These are phyloP conservation scores for Coleophoma cylindrospora DNA, from an alignment of 2,329 filamentous ascomycete species.

Conservation along the genomic window DNA sequence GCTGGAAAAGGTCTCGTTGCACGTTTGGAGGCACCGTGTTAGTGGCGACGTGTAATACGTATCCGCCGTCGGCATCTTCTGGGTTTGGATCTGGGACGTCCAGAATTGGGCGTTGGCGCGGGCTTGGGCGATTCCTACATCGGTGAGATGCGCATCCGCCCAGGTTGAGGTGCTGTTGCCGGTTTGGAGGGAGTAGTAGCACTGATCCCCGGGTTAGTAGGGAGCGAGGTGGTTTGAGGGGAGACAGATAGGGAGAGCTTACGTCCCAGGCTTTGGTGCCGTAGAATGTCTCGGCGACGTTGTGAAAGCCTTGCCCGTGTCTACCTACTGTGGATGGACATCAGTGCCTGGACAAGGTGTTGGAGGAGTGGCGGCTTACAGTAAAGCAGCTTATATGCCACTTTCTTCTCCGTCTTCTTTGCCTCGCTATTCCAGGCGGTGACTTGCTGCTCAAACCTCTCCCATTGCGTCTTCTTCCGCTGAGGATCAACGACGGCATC, in stretches of 20 bases:
- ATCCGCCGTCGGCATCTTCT: constrained; percentile 55
- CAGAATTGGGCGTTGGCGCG: constrained; percentile 57
- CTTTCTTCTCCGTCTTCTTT: constrained; percentile 27
- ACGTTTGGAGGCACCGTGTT: constrained; percentile 57
- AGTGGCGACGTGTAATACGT: constrained; percentile 62
- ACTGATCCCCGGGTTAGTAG: constrained; percentile 27
- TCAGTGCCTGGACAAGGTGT: neutral
- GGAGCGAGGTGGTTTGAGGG: too few species aligned
- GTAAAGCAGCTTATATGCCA: constrained; percentile 59
- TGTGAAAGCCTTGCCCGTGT: constrained; percentile 61
- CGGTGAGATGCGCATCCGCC: constrained; percentile 60
- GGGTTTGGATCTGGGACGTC: constrained; percentile 41
- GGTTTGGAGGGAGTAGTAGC: constrained; percentile 61
- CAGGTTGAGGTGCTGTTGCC: constrained; percentile 59
- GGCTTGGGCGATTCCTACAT: constrained; percentile 51
- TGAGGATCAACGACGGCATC: constrained; percentile 36
- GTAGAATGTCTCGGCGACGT: constrained; percentile 56
- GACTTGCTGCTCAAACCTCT: constrained; percentile 53
- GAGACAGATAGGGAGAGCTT: constrained; percentile 18
- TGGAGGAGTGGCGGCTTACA: constrained; percentile 9
- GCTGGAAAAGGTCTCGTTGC: constrained; percentile 52
- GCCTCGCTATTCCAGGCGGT: constrained; percentile 40
- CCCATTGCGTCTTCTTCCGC: constrained; percentile 49
- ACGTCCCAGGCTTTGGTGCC: constrained; percentile 64
- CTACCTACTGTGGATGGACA: constrained; percentile 45